phyloP scores from a whole-genome alignment of 75 land plant species.

The Gnetum montanum region DNA sequence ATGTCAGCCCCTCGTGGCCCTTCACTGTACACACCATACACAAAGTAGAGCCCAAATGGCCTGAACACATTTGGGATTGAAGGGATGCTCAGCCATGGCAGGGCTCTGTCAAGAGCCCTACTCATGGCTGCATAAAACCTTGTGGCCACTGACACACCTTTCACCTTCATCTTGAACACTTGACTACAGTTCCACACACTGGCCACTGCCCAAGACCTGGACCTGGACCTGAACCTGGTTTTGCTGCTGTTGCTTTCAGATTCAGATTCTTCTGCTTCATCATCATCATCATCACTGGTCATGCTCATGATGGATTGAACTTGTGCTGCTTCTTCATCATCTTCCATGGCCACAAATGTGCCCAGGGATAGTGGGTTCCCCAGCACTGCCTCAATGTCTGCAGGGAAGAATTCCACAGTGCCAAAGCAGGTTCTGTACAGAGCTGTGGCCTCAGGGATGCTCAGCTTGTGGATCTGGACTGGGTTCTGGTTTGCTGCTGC shows the following conservation, averaged over 20 bases:
- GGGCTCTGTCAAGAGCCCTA: conserved; percentile 30
- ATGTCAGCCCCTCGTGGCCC: conserved; percentile 38
- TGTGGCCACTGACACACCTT: conserved; percentile 39
- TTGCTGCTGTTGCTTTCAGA: no score
- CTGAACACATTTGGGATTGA: conserved; percentile 76
- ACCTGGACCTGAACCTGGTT: no score
- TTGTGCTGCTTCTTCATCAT: not conserved
- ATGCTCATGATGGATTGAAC: conserved; percentile 11
- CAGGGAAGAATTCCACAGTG: conserved; percentile 79
- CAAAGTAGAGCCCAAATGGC: conserved; percentile 78
- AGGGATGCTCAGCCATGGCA: conserved; percentile 68
- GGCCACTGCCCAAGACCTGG: conserved; percentile 71
- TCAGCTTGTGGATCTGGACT: conserved; percentile 28
- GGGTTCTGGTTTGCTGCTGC: not conserved
- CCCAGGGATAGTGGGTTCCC: conserved; percentile 50
- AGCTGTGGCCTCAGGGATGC: conserved; percentile 35
- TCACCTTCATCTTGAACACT: conserved; percentile 57
- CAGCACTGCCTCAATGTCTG: conserved; percentile 69
- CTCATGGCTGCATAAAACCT: conserved; percentile 23
- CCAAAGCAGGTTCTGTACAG: conserved; percentile 53
- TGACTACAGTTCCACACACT: conserved; percentile 79
- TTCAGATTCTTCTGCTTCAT: no score
- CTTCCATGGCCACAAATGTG: conserved; percentile 57
- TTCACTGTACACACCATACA: conserved; percentile 78
- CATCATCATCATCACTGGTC: conserved; percentile 21